Evolutionary conservation across 2,329 filamentous ascomycete species (phyloP).

Genomic region (Paraphoma sp.): DNA sequence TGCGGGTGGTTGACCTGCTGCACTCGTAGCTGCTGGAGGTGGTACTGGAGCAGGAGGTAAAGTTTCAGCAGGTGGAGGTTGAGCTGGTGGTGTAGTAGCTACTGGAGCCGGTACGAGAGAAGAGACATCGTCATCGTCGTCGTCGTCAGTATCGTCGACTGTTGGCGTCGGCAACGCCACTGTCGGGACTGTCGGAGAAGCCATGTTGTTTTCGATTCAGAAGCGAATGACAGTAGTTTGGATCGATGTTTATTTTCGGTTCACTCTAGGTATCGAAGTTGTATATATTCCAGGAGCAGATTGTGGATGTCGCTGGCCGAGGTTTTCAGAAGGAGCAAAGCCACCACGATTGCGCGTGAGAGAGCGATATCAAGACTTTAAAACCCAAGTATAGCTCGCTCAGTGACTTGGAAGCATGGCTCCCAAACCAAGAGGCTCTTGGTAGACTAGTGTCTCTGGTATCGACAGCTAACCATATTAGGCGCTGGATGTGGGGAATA

Average conservation of each 20-base stretch:
- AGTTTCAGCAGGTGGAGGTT: constrained; percentile 1
- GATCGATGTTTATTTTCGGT: neutral
- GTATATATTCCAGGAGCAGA: neutral
- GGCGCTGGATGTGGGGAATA: neutral
- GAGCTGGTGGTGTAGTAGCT: constrained; percentile 4
- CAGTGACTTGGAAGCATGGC: neutral
- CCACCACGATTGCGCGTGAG: neutral
- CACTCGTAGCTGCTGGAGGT: neutral
- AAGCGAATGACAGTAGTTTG: neutral
- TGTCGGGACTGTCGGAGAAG: constrained; percentile 16
- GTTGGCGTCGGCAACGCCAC: constrained; percentile 15
- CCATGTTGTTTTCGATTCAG: constrained; percentile 3
- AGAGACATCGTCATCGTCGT: constrained; percentile 12
- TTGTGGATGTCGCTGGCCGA: neutral
- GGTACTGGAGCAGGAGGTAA: neutral
- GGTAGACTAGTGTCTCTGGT: neutral
- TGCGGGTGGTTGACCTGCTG: neutral
- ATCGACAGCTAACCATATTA: neutral
- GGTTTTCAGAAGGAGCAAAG: neutral
- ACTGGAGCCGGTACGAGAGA: constrained; percentile 2
- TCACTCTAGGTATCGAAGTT: neutral
- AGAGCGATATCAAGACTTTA: neutral
- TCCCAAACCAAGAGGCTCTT: neutral
- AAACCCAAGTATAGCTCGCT: neutral
- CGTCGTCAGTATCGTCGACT: constrained; percentile 17